Percentiles rank a stretch among this genome's conserved stretches.
These are phyloP conservation scores for Penium margaritaceum DNA, from an alignment of 139 green algal genomes.

Conservation along the genomic window DNA sequence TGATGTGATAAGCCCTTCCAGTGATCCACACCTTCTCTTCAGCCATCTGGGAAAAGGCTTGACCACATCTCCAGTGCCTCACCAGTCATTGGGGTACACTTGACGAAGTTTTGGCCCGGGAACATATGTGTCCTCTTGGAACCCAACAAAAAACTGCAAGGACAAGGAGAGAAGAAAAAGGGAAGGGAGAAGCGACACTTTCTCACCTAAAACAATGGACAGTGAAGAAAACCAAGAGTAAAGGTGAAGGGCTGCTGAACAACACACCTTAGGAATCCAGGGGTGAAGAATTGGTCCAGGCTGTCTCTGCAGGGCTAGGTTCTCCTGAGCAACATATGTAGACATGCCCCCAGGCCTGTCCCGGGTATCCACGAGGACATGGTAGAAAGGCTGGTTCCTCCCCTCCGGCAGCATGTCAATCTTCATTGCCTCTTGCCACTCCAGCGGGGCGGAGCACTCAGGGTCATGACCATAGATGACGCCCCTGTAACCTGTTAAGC, in stretches of 20 bases:
- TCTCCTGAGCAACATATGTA: constrained; percentile 41
- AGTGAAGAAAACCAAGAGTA: constrained; percentile 2
- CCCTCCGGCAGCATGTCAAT: constrained; percentile 32
- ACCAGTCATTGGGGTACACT: constrained; percentile 41
- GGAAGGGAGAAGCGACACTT: constrained; percentile 7
- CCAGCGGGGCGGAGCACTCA: constrained; percentile 33
- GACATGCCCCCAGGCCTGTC: constrained; percentile 31
- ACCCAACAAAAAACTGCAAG: constrained; percentile 37
- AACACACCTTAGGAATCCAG: constrained; percentile 40
- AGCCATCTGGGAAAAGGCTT: too few relatives aligned
- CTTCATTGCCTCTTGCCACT: constrained; percentile 43
- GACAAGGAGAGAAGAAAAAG: not conserved
- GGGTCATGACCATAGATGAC: constrained; percentile 41
- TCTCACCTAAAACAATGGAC: constrained; percentile 22
- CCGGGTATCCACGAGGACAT: constrained; percentile 31
- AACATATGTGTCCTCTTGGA: constrained; percentile 36
- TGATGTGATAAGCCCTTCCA: too few relatives aligned
- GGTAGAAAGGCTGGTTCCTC: constrained; percentile 39
- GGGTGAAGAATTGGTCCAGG: constrained; percentile 28
- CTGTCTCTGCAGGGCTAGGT: constrained; percentile 23
- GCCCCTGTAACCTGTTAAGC: constrained; percentile 36
- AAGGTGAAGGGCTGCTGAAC: not conserved
- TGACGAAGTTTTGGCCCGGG: constrained; percentile 14
- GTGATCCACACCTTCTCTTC: too few relatives aligned
- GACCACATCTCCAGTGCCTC: too few relatives aligned